Base-by-base conservation (phyloP, 495 filamentous ascomycete genomes). In the Neurospora sp. region DNA sequence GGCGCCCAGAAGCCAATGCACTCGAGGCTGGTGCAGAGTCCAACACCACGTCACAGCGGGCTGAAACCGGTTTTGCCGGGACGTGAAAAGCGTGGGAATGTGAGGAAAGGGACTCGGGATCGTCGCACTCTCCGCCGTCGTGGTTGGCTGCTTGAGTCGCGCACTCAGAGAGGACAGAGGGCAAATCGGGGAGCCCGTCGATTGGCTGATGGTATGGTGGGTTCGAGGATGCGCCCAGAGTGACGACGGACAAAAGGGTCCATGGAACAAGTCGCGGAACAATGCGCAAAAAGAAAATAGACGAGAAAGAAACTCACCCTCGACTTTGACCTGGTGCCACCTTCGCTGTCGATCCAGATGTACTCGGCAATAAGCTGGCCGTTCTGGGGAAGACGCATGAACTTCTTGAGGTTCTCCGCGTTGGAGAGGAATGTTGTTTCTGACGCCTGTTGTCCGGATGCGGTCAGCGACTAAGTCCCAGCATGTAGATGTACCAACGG, bases 301-400 rank as follows among this genome's bases (percentile, higher is more conserved):
- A 38, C 71, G 71, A 72, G 31, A 62, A 73, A 40, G 74, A 72
- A 70, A 84, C 93, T 86, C 86, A 97, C 96, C 89, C 94, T 94
- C 78, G 92, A 92, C 86, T 97, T 97, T 81, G 92, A 94, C 74
- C 94, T 93, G 77, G 91, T 86, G 75, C 90, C 92, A 79, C 91
- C 91, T 73, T 82, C 81, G 77, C 89, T 83, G 82, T 99, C 96
- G 79, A 99, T 94, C 96, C 96, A 99, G 86, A 99, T 90, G 87
- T 98, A 99, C 86, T 99, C 96, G 69, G 78, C 80, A 14, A 95
- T 92, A 77, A 94, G 84, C 42, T 80, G 85, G 80, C 94, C 94
- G 79, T 92, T 92, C 87, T 98, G 96, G 81, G 93, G 90, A 76
- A 99, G 92, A 77, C 87, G 84, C 84, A 95, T 88, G 89, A 97